A percentile compares a stretch with the other conserved stretches of the same genome.
Conservation (phyloP, 2,329 filamentous ascomycete species). For the Monosporascus sp. region DNA sequence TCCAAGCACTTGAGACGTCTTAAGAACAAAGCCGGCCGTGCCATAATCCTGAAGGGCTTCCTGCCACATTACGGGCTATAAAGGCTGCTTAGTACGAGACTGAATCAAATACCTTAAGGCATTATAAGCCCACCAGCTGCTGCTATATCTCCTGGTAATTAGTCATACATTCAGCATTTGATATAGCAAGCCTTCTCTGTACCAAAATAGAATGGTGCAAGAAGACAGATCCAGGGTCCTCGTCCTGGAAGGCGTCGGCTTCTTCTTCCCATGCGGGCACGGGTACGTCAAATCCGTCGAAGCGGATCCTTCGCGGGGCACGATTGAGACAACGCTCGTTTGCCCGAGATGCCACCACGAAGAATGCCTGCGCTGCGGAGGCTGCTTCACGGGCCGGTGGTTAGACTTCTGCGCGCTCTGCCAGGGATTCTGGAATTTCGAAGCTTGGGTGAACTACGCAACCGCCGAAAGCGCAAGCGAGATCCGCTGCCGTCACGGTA, state of each 20-base stretch:
- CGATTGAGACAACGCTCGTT: background rate
- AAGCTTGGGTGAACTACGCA: slow-evolving; percentile 14
- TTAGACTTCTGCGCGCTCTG: slow-evolving; percentile 3
- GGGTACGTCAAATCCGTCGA: slow-evolving; percentile 1
- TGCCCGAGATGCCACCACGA: slow-evolving; percentile 3
- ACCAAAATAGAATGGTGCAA: background rate
- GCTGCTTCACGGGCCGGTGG: background rate
- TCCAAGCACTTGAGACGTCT: no score
- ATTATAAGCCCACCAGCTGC: no score
- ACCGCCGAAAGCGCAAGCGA: slow-evolving; percentile 32
- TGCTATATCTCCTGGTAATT: no score
- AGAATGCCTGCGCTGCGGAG: slow-evolving; percentile 1
- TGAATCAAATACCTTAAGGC: no score
- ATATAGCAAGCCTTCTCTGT: no score
- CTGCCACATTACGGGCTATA: no score
- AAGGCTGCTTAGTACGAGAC: no score
- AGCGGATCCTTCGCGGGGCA: background rate
- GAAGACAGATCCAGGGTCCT: background rate
- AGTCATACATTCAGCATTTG: no score
- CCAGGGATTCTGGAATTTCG: slow-evolving; percentile 1
- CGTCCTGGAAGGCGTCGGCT: slow-evolving; percentile 3
- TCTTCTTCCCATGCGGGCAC: slow-evolving; percentile 10
- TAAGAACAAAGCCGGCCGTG: no score
- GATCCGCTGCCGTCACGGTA: slow-evolving; percentile 32
- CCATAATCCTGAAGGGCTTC: no score